Evolutionary conservation across 148 eudicot genomes (phyloP).

Genomic region (Mesembryanthemum crystallinum): DNA sequence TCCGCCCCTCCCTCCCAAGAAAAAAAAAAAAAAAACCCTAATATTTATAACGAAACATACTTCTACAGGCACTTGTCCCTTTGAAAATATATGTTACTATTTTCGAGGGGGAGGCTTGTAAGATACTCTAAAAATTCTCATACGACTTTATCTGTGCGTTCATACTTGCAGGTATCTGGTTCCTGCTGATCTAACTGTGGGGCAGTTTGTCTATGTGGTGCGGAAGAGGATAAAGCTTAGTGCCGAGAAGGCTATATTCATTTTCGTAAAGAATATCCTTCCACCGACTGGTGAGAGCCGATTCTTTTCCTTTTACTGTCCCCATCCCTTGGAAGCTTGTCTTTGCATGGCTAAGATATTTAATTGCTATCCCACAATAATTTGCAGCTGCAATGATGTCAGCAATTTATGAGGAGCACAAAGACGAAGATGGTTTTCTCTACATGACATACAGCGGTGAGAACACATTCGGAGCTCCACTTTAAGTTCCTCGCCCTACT

Average conservation of each 20-base stretch:
- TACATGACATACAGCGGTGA: slow-evolving; percentile 99
- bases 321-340: neutral
- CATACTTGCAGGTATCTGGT: slow-evolving; percentile 61
- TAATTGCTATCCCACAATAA: neutral
- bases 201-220: slow-evolving; percentile 93
- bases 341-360: neutral
- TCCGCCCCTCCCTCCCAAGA: neutral
- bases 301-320: neutral
- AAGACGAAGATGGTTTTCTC: slow-evolving; percentile 95
- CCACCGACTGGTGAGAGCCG: slow-evolving; percentile 74
- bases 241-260: slow-evolving; percentile 93
- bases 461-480: slow-evolving; percentile 68
- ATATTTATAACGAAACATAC: no score
- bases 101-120: neutral
- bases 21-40: neutral
- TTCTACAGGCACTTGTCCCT: neutral
- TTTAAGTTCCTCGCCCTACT: slow-evolving; percentile 25
- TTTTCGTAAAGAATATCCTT: slow-evolving; percentile 78
- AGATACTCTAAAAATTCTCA: neutral
- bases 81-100: neutral
- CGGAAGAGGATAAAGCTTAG: slow-evolving; percentile 93
- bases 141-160: neutral
- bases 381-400: slow-evolving; percentile 89
- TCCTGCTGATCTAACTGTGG: slow-evolving; percentile 94
- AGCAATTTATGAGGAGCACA: slow-evolving; percentile 92